Percentiles rank a stretch among this genome's conserved stretches.
phyloP scores from a whole-genome alignment of 306 rosid species.

The Spatholobus suberectus region DNA sequence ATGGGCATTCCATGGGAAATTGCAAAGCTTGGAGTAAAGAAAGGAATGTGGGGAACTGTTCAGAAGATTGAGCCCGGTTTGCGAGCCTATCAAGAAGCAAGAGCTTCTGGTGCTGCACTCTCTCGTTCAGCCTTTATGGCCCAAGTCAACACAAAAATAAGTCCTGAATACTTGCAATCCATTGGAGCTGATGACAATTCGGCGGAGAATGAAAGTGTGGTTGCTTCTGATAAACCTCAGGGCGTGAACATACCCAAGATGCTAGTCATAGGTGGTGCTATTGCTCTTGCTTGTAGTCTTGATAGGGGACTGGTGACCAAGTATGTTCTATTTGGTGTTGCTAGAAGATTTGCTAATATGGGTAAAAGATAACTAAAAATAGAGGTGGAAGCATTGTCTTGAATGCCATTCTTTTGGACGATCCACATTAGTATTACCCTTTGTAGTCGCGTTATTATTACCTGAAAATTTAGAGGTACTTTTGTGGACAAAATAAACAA shows the following conservation, averaged over 20 bases:
- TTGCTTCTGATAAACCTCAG: slow-evolving; percentile 56
- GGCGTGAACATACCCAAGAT: slow-evolving; percentile 60
- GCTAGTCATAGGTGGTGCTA: slow-evolving; percentile 78
- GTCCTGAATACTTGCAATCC: slow-evolving; percentile 59
- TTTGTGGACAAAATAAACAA: slow-evolving; percentile 17
- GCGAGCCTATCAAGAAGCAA: slow-evolving; percentile 76
- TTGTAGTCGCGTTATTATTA: not conserved
- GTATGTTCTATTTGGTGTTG: slow-evolving; percentile 84
- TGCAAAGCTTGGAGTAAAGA: slow-evolving; percentile 89
- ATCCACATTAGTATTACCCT: not conserved
- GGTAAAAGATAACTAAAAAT: slow-evolving; percentile 59
- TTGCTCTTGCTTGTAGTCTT: slow-evolving; percentile 86
- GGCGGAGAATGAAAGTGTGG: slow-evolving; percentile 38
- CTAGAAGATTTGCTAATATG: slow-evolving; percentile 78
- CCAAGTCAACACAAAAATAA: slow-evolving; percentile 56
- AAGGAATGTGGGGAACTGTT: slow-evolving; percentile 97
- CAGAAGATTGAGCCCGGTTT: slow-evolving; percentile 91
- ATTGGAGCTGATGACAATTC: slow-evolving; percentile 51
- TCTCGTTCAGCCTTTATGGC: slow-evolving; percentile 77
- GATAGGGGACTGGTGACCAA: slow-evolving; percentile 88
- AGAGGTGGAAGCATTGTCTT: slow-evolving; percentile 37
- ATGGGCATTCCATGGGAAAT: slow-evolving; percentile 99
- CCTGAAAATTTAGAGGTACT: slow-evolving; percentile 5
- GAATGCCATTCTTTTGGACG: slow-evolving; percentile 34
- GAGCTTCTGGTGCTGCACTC: slow-evolving; percentile 63